A percentile compares a stretch with the other conserved stretches of the same genome.
Conservation (phyloP, 140 eudicot species). For the Cichorium intybus region DNA sequence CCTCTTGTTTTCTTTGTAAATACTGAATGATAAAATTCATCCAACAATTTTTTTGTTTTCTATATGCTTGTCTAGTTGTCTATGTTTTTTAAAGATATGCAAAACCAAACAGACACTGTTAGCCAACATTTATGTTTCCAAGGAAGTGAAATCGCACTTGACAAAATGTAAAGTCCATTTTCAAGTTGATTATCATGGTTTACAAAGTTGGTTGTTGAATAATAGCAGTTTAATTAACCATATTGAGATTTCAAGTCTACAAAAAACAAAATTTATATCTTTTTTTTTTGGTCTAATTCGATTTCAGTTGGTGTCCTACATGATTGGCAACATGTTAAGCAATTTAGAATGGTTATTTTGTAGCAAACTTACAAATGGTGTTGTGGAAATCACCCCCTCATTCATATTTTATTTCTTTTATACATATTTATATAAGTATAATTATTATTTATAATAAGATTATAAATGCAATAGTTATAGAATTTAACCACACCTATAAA, state of each 20-base stretch:
- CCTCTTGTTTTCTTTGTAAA: slow-evolving; percentile 8
- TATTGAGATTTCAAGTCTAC: background rate
- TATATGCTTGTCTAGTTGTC: slow-evolving; percentile 7
- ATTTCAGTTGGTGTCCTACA: no score
- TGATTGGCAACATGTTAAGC: no score
- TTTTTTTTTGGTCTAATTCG: background rate
- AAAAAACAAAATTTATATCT: background rate
- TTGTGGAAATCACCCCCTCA: no score
- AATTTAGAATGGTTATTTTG: no score
- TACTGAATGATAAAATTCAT: background rate
- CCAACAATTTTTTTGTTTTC: slow-evolving; percentile 2
- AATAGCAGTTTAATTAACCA: background rate
- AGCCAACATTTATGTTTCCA: slow-evolving; percentile 12
- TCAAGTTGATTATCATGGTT: background rate
- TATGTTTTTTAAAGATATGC: background rate
- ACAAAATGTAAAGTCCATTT: background rate
- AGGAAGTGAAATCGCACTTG: background rate
- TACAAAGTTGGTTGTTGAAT: background rate
- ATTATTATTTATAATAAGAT: background rate
- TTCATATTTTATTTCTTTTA: no score
- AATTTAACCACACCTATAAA: background rate
- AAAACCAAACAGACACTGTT: background rate
- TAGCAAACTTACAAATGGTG: no score
- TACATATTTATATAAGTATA: no score
- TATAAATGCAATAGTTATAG: background rate